Conservation (phyloP, 148 eudicot species). For the Limonium bicolor region DNA sequence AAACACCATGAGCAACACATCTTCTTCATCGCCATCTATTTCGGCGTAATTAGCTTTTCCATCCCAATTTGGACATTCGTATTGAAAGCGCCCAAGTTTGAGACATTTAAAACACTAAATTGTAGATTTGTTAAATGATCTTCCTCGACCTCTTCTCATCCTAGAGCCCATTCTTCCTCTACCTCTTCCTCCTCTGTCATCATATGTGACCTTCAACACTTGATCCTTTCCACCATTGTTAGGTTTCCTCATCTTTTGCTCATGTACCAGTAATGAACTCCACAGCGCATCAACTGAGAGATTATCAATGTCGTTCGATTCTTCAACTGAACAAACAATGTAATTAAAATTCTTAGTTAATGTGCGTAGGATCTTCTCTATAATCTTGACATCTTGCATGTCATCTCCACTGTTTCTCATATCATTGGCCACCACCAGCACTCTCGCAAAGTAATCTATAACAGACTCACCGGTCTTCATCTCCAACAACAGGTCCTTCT, state of each 20-base stretch:
- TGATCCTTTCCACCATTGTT: slow-evolving; percentile 6
- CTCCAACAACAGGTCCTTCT: no score
- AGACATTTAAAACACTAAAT: slow-evolving; percentile 13
- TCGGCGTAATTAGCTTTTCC: background rate
- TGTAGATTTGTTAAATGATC: slow-evolving; percentile 7
- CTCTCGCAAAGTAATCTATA: background rate
- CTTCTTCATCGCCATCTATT: background rate
- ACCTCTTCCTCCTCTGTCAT: slow-evolving; percentile 3
- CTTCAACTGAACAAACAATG: slow-evolving; percentile 4
- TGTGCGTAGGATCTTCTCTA: background rate
- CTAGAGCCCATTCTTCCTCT: slow-evolving; percentile 5
- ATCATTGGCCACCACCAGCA: background rate
- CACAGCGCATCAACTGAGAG: slow-evolving; percentile 13
- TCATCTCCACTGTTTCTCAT: background rate
- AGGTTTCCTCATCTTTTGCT: slow-evolving; percentile 5
- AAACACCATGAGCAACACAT: background rate
- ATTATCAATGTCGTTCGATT: slow-evolving; percentile 7
- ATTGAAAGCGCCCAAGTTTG: slow-evolving; percentile 11
- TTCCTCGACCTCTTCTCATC: slow-evolving; percentile 11
- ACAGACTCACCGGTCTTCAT: background rate
- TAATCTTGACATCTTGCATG: background rate
- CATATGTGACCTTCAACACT: slow-evolving; percentile 11
- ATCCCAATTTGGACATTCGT: slow-evolving; percentile 4
- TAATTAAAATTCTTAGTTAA: background rate
- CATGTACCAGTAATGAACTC: slow-evolving; percentile 10